These are phyloP conservation scores for Edaphochlamys debaryana DNA, from an alignment of 139 green algal species.

Conservation along the genomic window DNA sequence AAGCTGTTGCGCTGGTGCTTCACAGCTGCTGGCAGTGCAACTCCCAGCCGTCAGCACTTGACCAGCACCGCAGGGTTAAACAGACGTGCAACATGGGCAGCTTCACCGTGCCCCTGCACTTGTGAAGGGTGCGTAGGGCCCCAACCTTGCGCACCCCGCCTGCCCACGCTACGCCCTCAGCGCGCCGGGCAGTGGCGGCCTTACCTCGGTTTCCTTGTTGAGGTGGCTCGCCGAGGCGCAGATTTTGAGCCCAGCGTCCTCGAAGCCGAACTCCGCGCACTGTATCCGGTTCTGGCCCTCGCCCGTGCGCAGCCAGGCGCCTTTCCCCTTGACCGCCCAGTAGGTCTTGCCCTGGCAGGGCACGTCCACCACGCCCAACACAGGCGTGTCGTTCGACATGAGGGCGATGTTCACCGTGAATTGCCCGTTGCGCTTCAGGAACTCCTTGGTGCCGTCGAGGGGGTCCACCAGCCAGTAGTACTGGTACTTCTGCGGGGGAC, in stretches of 20 bases:
- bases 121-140: no score
- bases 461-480: conserved; percentile 90
- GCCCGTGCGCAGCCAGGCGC: conserved; percentile 69
- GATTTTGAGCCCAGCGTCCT: conserved; percentile 61
- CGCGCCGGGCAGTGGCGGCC: no score
- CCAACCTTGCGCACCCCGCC: no score
- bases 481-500: conserved; percentile 63
- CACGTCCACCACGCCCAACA: conserved; percentile 89
- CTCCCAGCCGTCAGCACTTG: no score
- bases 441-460: conserved; percentile 93
- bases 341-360: conserved; percentile 61
- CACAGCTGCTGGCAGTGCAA: no score
- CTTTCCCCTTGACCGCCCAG: conserved; percentile 78
- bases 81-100: no score
- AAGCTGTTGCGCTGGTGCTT: no score
- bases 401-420: conserved; percentile 94
- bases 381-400: conserved; percentile 53
- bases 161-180: no score
- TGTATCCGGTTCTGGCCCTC: conserved; percentile 46
- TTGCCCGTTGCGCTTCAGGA: conserved; percentile 88
- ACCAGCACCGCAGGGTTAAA: no score
- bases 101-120: no score
- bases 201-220: conserved; percentile 62
- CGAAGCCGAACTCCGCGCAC: conserved; percentile 55
- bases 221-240: conserved; percentile 71